Conservation (phyloP, 345 rosid species). For the Gossypium mustelinum region DNA sequence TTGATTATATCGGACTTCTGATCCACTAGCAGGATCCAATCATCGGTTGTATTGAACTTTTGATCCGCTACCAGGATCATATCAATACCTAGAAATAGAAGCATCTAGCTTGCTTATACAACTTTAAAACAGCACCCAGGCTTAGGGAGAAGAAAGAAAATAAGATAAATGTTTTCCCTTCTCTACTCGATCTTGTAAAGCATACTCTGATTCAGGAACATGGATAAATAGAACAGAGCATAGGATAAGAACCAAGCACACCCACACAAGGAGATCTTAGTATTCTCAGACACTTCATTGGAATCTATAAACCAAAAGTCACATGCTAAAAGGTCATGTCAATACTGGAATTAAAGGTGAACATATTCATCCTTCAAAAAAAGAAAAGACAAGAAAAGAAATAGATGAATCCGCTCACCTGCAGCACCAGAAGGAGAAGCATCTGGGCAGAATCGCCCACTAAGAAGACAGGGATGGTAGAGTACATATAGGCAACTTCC, state of each 20-base stretch:
- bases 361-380: not conserved
- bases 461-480: slow-evolving; percentile 82
- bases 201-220: not conserved
- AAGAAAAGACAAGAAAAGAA: not conserved
- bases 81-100: not conserved
- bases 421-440: slow-evolving; percentile 90
- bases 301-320: not conserved
- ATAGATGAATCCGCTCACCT: slow-evolving; percentile 42
- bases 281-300: not conserved
- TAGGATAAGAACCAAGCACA: not conserved
- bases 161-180: not conserved
- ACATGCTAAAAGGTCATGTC: not conserved
- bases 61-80: too few relatives aligned
- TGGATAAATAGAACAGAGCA: not conserved
- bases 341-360: not conserved
- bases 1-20: too few relatives aligned
- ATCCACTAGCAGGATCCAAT: too few relatives aligned
- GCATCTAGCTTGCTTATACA: not conserved
- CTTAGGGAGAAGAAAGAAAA: not conserved
- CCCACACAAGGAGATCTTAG: not conserved
- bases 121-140: not conserved
- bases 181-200: not conserved
- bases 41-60: too few relatives aligned
- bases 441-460: slow-evolving; percentile 97
- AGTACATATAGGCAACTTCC: slow-evolving; percentile 80